These are phyloP conservation scores for Larix kaempferi DNA, from an alignment of 75 land plant genomes.

Conservation along the genomic window DNA sequence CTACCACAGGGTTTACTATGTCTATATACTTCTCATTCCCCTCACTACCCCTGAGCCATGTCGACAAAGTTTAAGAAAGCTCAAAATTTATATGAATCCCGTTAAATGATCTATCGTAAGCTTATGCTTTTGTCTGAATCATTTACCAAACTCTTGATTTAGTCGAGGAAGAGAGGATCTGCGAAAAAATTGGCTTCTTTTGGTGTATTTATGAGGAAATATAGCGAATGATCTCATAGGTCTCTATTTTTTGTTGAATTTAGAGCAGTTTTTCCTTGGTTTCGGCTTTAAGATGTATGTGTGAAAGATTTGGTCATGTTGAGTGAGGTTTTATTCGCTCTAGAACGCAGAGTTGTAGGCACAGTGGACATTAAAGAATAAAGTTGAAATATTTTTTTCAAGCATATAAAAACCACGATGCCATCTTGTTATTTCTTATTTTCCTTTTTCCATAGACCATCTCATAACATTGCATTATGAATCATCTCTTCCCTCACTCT, in stretches of 20 bases:
- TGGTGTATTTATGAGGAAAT: not conserved
- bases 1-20: not conserved
- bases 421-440: too few species aligned
- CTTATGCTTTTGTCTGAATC: not conserved
- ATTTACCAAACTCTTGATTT: not conserved
- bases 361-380: not conserved
- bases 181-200: not conserved
- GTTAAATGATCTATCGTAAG: not conserved
- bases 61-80: too few species aligned
- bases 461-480: too few species aligned
- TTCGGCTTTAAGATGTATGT: not conserved
- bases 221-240: not conserved
- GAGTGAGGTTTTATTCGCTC: not conserved
- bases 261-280: not conserved
- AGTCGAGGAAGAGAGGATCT: not conserved
- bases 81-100: not conserved
- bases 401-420: too few species aligned
- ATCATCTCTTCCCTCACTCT: too few species aligned
- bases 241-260: not conserved
- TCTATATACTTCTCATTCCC: not conserved
- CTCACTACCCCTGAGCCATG: not conserved
- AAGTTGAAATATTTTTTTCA: not conserved
- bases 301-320: not conserved
- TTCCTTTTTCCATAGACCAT: too few species aligned
- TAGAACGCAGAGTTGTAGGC: not conserved